Percentiles rank a stretch among this genome's conserved stretches.
Evolutionary conservation across 139 green algal genomes (phyloP).

Genomic region (Chloropicon primus): DNA sequence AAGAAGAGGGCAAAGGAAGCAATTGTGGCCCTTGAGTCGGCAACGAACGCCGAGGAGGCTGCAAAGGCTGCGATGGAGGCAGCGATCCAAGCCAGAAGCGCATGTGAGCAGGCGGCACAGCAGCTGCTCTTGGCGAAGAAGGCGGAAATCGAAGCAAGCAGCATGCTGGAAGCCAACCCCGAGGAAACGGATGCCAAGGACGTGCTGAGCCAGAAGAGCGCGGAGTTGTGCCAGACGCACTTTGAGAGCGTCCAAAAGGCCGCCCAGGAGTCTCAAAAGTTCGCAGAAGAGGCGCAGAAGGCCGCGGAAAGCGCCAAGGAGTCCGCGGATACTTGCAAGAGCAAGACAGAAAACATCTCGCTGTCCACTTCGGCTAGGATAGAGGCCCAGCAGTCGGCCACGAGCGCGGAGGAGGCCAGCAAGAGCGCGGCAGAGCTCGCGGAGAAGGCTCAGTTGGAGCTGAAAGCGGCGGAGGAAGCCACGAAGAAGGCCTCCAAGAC

Average conservation of each 20-base stretch:
- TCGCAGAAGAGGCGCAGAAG: background rate
- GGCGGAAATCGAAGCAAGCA: conserved; percentile 45
- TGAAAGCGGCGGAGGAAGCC: conserved; percentile 7
- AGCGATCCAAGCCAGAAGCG: background rate
- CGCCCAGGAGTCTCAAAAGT: conserved; percentile 23
- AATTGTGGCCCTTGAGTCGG: conserved; percentile 1
- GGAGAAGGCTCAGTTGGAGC: background rate
- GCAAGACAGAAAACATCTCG: background rate
- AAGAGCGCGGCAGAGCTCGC: conserved; percentile 12
- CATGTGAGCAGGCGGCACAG: conserved; percentile 30
- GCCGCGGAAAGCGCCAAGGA: background rate
- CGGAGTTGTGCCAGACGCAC: background rate
- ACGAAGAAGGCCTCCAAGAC: conserved; percentile 3
- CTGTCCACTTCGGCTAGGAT: background rate
- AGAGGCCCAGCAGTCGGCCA: background rate
- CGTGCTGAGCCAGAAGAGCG: background rate
- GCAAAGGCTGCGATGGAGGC: conserved; percentile 28
- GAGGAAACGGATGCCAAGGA: conserved; percentile 28
- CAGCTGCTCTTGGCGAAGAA: conserved; percentile 51
- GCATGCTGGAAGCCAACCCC: conserved; percentile 26
- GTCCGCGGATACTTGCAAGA: background rate
- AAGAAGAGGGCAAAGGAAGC: background rate
- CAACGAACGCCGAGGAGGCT: conserved; percentile 22
- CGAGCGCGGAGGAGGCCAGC: background rate
- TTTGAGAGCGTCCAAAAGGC: conserved; percentile 11